Base-by-base conservation (phyloP, 192 early-diverging fungal genomes). In the Phlyctochytrium bullatum region DNA sequence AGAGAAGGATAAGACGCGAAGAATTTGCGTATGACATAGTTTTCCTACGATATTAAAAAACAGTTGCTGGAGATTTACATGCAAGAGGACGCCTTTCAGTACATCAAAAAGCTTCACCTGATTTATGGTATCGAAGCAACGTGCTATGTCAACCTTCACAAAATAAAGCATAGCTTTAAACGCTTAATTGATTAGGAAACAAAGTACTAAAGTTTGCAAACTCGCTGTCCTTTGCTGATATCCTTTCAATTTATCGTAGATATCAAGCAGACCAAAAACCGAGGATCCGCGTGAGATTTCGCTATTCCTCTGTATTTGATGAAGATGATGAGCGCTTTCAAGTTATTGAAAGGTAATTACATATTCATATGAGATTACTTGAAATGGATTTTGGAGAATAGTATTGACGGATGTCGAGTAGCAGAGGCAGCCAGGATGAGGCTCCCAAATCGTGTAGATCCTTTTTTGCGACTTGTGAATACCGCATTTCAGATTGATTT, bases 51-150 rank as follows among this genome's bases (percentile, higher is more conserved):
- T 64, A 34, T 36, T 54, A 27, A 67, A 50, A n/a, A n/a, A n/a
- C 6, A n/a, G 28, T n/a, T 59, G 16, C 52, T 50, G 59, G 59
- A 0, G 29, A 24, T 68, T 56, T 64, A 10, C 67, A 63, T 90
- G 81, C 10, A 71, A 53, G 16, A 92, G 20, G 0, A 83, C 62
- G 2, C 65, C 61, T 25, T 78, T 36, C 34, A 92, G 50, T 34
- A 90, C 76, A 0, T 76, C 36, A 23, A 91, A 64, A 20, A 97
- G 73, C 52, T 84, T 85, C 30, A 61, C 74, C 60, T 93, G 95
- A 4, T 86, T 76, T 54, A 97, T 93, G n/a, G 85, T 87, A 68
- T 97, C 92, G 66, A 89, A 97, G 25, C 89, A 89, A 32, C 69
- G 71, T 30, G 75, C 78, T 47, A 97, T 86, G 69, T 97, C 95